phyloP scores from a whole-genome alignment of 108 stramenopile species.

The Pseudonitzschia multiseries region DNA sequence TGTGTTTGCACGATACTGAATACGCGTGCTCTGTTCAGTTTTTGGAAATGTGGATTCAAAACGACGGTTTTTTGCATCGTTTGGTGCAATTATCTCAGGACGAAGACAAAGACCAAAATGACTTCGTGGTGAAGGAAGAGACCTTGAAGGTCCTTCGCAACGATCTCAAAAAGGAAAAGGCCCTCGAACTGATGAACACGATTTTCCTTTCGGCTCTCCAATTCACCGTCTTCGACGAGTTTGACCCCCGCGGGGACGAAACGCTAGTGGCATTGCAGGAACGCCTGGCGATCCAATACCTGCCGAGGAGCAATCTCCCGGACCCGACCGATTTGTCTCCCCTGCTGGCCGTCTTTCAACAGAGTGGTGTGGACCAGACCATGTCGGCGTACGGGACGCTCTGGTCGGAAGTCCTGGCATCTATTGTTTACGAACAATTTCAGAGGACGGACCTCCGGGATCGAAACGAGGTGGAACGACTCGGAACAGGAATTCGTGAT shows the following conservation, averaged over 20 bases:
- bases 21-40: conserved; percentile 21
- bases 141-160: conserved; percentile 13
- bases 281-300: conserved; percentile 10
- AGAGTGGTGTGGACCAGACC: not conserved
- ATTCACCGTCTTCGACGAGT: conserved; percentile 4
- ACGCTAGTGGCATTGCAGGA: conserved; percentile 16
- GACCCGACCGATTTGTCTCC: conserved; percentile 9
- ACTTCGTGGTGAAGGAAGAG: conserved; percentile 1
- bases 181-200: conserved; percentile 6
- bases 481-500: conserved; percentile 11
- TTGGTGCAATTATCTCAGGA: conserved; percentile 25
- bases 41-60: conserved; percentile 28
- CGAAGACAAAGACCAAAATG: too few relatives aligned
- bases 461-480: not conserved
- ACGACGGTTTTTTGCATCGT: conserved; percentile 29
- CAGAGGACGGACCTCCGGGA: conserved; percentile 9
- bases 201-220: conserved; percentile 12
- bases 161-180: conserved; percentile 17
- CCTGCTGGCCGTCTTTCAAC: conserved; percentile 11
- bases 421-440: conserved; percentile 13
- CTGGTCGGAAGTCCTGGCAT: conserved; percentile 1
- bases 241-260: conserved; percentile 25
- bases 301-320: conserved; percentile 14
- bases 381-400: not conserved
- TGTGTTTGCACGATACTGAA: too few relatives aligned